Evolutionary conservation across 768 basidiomycete genomes (phyloP).

Genomic region (Phlebiopsis flavidoalba): DNA sequence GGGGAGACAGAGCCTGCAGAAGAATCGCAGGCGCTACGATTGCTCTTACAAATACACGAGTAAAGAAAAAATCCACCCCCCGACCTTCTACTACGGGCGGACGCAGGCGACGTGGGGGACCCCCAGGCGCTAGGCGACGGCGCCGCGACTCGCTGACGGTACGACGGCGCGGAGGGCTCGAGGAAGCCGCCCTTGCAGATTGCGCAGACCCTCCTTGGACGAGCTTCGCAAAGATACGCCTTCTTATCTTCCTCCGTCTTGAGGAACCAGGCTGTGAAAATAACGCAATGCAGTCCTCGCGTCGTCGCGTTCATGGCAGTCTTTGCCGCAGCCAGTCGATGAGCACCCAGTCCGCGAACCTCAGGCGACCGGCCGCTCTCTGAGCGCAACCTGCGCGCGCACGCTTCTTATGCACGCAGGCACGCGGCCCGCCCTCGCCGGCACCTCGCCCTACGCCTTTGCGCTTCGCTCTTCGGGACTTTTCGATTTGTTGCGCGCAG

Average conservation of each 20-base stretch:
- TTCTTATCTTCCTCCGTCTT: constrained; percentile 68
- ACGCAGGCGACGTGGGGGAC: neutral
- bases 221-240: constrained; percentile 66
- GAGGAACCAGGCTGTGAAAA: constrained; percentile 72
- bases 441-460: constrained; percentile 48
- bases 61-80: too few relatives aligned
- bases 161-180: constrained; percentile 39
- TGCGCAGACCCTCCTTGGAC: constrained; percentile 79
- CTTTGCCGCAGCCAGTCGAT: constrained; percentile 71
- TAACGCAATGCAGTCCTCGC: constrained; percentile 74
- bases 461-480: constrained; percentile 44
- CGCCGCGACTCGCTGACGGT: constrained; percentile 13
- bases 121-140: constrained; percentile 3
- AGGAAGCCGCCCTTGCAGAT: constrained; percentile 63
- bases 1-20: too few relatives aligned
- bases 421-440: constrained; percentile 31
- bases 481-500: constrained; percentile 22
- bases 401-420: constrained; percentile 61
- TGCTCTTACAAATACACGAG: too few relatives aligned
- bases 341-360: constrained; percentile 60
- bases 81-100: too few relatives aligned
- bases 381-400: constrained; percentile 29
- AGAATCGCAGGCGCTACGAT: too few relatives aligned
- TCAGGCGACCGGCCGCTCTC: constrained; percentile 32
- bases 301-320: constrained; percentile 70